These are phyloP conservation scores for Chlamydomonas asymmetrica DNA, from an alignment of 139 green algal species.

Conservation along the genomic window DNA sequence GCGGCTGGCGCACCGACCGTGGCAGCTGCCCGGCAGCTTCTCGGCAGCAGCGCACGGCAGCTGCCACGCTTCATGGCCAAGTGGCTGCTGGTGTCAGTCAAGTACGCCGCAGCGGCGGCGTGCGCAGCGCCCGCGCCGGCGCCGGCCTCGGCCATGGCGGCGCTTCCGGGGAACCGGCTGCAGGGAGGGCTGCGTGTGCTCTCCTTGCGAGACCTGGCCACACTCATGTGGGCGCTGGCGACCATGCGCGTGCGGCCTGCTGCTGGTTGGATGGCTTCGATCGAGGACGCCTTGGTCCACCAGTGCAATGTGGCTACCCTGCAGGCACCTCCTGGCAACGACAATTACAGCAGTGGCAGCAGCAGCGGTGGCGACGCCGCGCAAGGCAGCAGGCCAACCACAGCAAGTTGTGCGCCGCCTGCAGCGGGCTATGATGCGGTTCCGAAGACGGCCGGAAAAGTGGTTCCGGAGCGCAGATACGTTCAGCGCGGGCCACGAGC, in stretches of 20 bases:
- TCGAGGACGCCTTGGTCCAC: neutral
- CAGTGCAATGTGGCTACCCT: neutral
- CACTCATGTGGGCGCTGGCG: slow-evolving; percentile 11
- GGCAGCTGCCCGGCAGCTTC: no score
- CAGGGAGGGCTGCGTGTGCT: no score
- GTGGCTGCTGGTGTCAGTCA: slow-evolving; percentile 2
- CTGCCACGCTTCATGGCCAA: slow-evolving; percentile 12
- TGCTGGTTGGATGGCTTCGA: no score
- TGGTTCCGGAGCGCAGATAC: no score
- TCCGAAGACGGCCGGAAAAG: neutral
- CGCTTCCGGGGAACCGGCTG: no score
- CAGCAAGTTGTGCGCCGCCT: neutral
- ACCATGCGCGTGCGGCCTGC: slow-evolving; percentile 13
- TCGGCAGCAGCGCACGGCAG: neutral
- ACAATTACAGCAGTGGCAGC: neutral
- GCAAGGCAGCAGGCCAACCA: neutral
- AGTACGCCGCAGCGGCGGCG: no score
- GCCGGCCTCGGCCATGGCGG: no score
- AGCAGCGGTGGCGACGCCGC: neutral
- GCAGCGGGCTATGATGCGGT: neutral
- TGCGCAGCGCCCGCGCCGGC: no score
- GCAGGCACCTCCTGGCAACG: neutral
- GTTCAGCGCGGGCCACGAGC: no score
- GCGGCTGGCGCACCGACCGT: no score
- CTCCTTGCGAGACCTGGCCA: neutral